Conservation (phyloP, 1,284 basidiomycete species). For the Boletellus sp. region DNA sequence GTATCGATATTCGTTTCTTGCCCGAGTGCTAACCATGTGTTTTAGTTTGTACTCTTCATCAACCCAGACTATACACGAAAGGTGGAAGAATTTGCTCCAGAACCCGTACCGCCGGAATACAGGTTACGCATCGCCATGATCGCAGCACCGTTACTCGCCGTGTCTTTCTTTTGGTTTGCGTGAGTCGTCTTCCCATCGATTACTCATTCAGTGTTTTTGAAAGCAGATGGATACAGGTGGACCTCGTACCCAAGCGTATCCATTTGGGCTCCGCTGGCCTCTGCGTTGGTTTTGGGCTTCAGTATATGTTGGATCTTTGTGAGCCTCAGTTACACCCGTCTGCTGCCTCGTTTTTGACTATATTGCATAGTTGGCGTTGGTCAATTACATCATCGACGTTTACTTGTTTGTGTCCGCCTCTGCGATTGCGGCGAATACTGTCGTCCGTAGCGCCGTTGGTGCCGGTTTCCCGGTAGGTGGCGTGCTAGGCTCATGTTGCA, state of each 20-base stretch:
- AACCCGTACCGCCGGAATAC: constrained; percentile 64
- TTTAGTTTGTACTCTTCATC: constrained; percentile 49
- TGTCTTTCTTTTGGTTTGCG: constrained; percentile 69
- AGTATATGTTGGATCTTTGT: constrained; percentile 59
- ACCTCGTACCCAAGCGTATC: constrained; percentile 52
- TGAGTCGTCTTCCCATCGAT: constrained; percentile 31
- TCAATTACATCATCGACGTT: constrained; percentile 61
- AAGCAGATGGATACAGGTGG: constrained; percentile 36
- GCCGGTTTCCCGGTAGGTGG: constrained; percentile 54
- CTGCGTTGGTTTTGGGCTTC: constrained; percentile 51
- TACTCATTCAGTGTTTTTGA: background rate
- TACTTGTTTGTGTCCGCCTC: constrained; percentile 56
- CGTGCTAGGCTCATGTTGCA: background rate
- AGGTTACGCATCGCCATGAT: constrained; percentile 54
- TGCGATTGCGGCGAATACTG: constrained; percentile 54
- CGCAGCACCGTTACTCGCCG: constrained; percentile 53
- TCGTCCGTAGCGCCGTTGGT: constrained; percentile 54
- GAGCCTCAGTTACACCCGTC: constrained; percentile 21
- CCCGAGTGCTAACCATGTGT: constrained; percentile 20
- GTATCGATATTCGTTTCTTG: constrained; percentile 29
- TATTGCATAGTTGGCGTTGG: constrained; percentile 40
- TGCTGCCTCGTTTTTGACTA: background rate
- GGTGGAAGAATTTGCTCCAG: constrained; percentile 44
- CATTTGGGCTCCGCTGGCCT: constrained; percentile 56
- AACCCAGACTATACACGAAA: constrained; percentile 52